Evolutionary conservation across 805 yeast species (phyloP).

Genomic region (Nadsonia fulvescens): DNA sequence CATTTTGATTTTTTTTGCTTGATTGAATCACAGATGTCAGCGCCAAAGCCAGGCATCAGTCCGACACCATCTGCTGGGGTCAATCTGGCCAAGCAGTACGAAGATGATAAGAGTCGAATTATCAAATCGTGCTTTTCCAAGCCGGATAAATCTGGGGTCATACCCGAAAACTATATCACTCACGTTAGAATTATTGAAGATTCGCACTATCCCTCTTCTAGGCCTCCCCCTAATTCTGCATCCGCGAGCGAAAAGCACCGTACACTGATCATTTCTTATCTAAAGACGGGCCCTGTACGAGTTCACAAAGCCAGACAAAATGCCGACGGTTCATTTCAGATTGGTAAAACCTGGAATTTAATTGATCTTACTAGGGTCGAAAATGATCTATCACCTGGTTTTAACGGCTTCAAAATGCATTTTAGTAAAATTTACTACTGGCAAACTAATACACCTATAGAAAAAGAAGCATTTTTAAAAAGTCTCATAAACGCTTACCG

Average conservation of each 20-base stretch:
- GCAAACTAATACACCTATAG: conserved; percentile 45
- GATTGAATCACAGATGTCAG: no score
- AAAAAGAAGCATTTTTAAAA: conserved; percentile 38
- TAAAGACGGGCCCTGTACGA: conserved; percentile 47
- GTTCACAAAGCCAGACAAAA: conserved; percentile 78
- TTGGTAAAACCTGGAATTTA: conserved; percentile 84
- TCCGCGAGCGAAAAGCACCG: conserved; percentile 31
- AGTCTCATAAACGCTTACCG: conserved; percentile 34
- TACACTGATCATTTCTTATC: conserved; percentile 32
- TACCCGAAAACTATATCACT: conserved; percentile 44
- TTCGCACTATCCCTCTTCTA: conserved; percentile 43
- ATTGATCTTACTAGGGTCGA: conserved; percentile 46
- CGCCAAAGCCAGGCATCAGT: no score
- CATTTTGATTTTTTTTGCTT: no score
- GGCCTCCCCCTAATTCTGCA: conserved; percentile 43
- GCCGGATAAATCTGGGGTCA: conserved; percentile 17
- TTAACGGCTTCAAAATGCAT: conserved; percentile 28
- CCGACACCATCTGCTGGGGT: no score
- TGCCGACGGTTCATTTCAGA: conserved; percentile 56
- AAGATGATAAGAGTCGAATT: conserved; percentile 32
- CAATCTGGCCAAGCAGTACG: conserved; percentile 41
- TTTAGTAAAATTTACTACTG: conserved; percentile 74
- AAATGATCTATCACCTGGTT: conserved; percentile 23
- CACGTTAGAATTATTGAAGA: conserved; percentile 66
- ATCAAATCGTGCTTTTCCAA: conserved; percentile 32